Base-by-base conservation (phyloP, 805 yeast species). In the Ogataea methylovora region DNA sequence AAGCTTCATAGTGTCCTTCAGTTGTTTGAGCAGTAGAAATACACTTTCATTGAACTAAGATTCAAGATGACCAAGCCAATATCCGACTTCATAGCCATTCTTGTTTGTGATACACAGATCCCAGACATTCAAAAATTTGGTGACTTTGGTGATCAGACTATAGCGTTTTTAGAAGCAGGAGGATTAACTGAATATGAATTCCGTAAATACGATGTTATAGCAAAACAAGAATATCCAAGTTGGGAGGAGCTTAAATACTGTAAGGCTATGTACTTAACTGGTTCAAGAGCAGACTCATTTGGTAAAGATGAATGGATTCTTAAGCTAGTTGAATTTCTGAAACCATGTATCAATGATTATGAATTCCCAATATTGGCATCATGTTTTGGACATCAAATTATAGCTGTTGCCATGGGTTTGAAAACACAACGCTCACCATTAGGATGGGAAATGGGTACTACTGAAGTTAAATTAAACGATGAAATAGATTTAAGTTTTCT, bases 341-440 rank as follows among this genome's bases (percentile, higher is more conserved):
- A 33, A 3, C 21, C 44, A 15, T 16, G 38, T 6, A 7, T 24
- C 4, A 6, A 32, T 4, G 20, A 38, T 30, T 28, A 41, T 46
- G 16, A 40, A 19, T 38, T 18, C 38, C 39, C 5, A 38, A 48
- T 22, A 56, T 68, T n/a, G 80, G 82, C 2, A 37, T 76, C 4
- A 68, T 86, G 96, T 55, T 86, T 85, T 52, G 96, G 95, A 5
- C 96, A 87, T 56, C 96, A 86, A 52, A 66, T 84, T 17, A 54
- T 86, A 12, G 79, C 76, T 1, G 69, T 80, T 34, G 76, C 82
- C 6, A 54, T 84, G 29, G 90, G 85, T 3, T 70, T 72, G 17
- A 57, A 56, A 30, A 82, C 82, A 4, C 71, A 59, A 9, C 61
- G 74, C 38, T 82, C 76, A 52, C 67, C 67, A 1, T 43, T 56